Evolutionary conservation across 352 stramenopile genomes (phyloP).

Genomic region (Saprolegnia diclina): DNA sequence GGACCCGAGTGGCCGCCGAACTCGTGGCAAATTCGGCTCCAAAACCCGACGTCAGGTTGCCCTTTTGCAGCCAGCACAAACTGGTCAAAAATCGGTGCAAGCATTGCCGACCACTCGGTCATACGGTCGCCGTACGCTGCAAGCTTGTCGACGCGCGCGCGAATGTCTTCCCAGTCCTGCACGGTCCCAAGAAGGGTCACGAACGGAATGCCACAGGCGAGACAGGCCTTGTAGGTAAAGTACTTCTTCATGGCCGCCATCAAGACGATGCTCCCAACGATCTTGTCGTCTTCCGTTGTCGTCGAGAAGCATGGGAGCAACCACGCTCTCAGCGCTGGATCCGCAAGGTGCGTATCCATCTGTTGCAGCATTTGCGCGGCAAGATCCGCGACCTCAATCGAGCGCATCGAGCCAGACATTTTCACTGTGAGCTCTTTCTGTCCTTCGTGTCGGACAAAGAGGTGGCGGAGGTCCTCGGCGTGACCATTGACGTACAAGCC

Average conservation of each 20-base stretch:
- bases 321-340: background rate
- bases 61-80: background rate
- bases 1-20: background rate
- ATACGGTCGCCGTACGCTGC: background rate
- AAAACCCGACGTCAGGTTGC: background rate
- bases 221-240: background rate
- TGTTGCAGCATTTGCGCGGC: no score
- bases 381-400: background rate
- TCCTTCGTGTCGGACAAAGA: background rate
- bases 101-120: background rate
- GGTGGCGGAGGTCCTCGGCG: background rate
- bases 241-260: conserved; percentile 11
- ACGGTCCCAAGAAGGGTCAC: background rate
- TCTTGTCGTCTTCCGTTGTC: background rate
- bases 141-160: background rate
- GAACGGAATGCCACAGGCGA: background rate
- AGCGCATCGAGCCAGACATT: background rate
- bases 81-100: background rate
- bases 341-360: background rate
- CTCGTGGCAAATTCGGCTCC: background rate
- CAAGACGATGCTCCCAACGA: conserved; percentile 6
- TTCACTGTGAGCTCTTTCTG: background rate
- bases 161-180: background rate
- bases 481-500: background rate
- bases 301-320: background rate